Base-by-base conservation (phyloP, 495 filamentous ascomycete species). In the Podospora sp. region DNA sequence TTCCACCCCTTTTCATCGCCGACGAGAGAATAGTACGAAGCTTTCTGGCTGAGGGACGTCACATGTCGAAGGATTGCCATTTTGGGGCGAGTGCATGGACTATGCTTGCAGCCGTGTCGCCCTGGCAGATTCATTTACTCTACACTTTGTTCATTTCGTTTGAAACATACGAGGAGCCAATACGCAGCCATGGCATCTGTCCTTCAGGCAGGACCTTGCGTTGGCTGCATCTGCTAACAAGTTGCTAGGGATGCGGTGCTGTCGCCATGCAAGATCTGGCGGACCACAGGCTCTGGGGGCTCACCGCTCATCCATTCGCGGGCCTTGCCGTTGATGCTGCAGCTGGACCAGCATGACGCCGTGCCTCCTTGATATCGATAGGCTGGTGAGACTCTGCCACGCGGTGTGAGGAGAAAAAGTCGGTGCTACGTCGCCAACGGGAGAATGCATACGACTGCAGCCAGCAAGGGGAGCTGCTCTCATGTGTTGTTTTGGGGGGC, bases 71-170 rank as follows among this genome's bases (percentile, higher is more conserved):
- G 12, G 18, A 24, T 62, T 40, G 20, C 59, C 36, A 36, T 40
- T 62, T 40, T 35, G 59, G 36, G n/a, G n/a, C 11, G 8, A 49
- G 6, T 62, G 35, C 59, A 62, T 62, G 59, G 59, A 22, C 36
- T n/a, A 62, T 40, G 29, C 59, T 40, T 40, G 29, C 20, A 62
- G 59, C 52, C 52, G 52, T 22, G 22, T 40, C 27, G 27, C 36
- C 35, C 29, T 24, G 59, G 29, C 33, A 24, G 59, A 24, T 62
- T 62, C 59, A 62, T 62, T 35, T 62, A 62, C 59, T 49, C 59
- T 62, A 35, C 35, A 62, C 59, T 40, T 62, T 18, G 14, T 49
- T 62, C 59, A 62, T 62, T 62, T 62, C 59, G n/a, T 40, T 24
- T 49, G 59, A 62, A 62, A 62, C 59, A 62, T 25, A 25, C 27